Evolutionary conservation across 2,329 filamentous ascomycete species (phyloP), one percentile per base, ranked within the genome.

Genomic region (Alternaria gansuensis): DNA sequence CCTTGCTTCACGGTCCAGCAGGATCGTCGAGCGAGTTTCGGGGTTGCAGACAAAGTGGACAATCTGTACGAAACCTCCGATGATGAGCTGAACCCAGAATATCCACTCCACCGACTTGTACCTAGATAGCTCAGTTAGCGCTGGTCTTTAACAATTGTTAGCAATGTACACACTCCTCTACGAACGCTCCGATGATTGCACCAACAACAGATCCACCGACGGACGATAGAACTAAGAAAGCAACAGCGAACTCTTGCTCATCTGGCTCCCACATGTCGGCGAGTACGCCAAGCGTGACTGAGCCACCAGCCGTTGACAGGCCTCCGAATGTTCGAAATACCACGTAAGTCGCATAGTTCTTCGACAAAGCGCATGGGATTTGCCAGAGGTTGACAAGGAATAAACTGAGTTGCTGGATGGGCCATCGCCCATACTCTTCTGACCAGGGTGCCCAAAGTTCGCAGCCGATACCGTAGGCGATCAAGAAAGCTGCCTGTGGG

Each of bases 51-150:
- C 69, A 40, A 89, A 77, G 72, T 93, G 90, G 4, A 90, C 70
- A 4, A 85, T 17, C 71, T 93, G 90, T 3, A 91, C 85, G 41
- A 85, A 82, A 5, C 78, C 88, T 17, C 91, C 91, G 52, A 94
- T 87, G 66, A 93, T 92, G 63, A 94, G 84, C 77, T 93, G 90
- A 54, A 93, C 88, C 90, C 91, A 94, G 74, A 93, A 93, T 51
- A 83, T 86, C 57, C 58, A 93, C 24, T 55, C 36, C 10, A 43
- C 53, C 14, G 44, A 36, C 23, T 41, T 40, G 29, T 55, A 50
- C 4, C 44, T 48, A 8, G 4, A 10, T 3, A 24, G 8, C 21
- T 34, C 14, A 34, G 31, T 48, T 3, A 34, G 31, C 9, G 17
- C 17, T n/a, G 23, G 4, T n/a, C 13, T 9, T 3, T 13, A 14